Percentiles rank a stretch among this genome's conserved stretches.
phyloP scores from a whole-genome alignment of 2,329 filamentous ascomycete genomes.

The Bipolaris cookei region DNA sequence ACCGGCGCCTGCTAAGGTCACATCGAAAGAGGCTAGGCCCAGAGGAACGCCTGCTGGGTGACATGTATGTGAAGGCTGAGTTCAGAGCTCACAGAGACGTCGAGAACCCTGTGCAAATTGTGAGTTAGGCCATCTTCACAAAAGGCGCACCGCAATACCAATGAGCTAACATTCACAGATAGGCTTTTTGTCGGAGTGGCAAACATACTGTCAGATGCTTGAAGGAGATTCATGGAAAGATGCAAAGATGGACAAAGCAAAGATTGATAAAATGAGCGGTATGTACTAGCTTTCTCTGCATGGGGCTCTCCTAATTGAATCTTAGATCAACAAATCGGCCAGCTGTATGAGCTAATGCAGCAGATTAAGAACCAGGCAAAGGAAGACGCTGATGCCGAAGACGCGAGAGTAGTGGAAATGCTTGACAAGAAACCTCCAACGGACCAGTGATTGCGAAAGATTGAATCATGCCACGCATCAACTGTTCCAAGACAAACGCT shows the following conservation, averaged over 20 bases:
- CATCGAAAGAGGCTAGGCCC: constrained; percentile 78
- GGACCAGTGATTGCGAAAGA: constrained; percentile 29
- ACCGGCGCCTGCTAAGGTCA: constrained; percentile 82
- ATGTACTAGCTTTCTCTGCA: constrained; percentile 44
- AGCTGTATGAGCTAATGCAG: constrained; percentile 93
- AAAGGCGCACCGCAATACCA: neutral
- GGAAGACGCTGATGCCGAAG: constrained; percentile 53
- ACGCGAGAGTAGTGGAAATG: constrained; percentile 21
- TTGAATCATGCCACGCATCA: constrained; percentile 15
- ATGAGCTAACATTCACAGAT: constrained; percentile 63
- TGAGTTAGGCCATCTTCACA: constrained; percentile 54
- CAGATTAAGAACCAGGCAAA: constrained; percentile 67
- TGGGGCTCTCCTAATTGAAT: constrained; percentile 7
- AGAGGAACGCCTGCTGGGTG: constrained; percentile 81
- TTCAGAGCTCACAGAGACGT: constrained; percentile 83
- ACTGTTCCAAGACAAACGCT: constrained; percentile 20
- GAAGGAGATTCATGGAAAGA: constrained; percentile 87
- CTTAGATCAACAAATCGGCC: constrained; percentile 87
- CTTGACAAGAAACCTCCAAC: constrained; percentile 45
- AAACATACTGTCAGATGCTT: constrained; percentile 88
- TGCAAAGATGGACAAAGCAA: constrained; percentile 80
- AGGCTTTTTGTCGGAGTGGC: constrained; percentile 96
- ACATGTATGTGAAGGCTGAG: constrained; percentile 91
- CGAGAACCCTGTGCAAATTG: constrained; percentile 91
- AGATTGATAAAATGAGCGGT: constrained; percentile 96